A percentile compares a stretch with the other conserved stretches of the same genome.
Evolutionary conservation across 108 stramenopile genomes (phyloP).

Genomic region (Skeletonema menzelii): DNA sequence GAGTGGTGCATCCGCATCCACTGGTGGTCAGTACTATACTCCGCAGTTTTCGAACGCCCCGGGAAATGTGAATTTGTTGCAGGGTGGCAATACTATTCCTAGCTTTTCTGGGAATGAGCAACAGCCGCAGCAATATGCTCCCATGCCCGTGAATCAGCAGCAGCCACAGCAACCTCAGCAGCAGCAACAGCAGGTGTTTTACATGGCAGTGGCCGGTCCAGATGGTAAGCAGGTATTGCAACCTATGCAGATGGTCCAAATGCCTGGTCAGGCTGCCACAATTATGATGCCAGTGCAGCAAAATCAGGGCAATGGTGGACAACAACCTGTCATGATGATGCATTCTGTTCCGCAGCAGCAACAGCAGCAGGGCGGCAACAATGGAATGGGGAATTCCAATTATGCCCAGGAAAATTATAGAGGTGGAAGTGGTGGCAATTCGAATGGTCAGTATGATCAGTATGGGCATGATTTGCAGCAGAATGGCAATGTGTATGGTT

Average conservation of each 20-base stretch:
- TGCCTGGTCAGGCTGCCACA: slow-evolving; percentile 35
- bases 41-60: not conserved
- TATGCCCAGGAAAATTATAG: slow-evolving; percentile 12
- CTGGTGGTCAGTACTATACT: slow-evolving; percentile 5
- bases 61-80: slow-evolving; percentile 8
- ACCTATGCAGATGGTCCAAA: slow-evolving; percentile 50
- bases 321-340: slow-evolving; percentile 16
- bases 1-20: not conserved
- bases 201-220: slow-evolving; percentile 90
- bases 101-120: not conserved
- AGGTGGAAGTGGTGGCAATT: not conserved
- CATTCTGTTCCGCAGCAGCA: slow-evolving; percentile 8
- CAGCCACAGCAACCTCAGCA: slow-evolving; percentile 48
- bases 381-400: slow-evolving; percentile 11
- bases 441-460: slow-evolving; percentile 9
- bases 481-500: slow-evolving; percentile 10
- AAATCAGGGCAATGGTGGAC: slow-evolving; percentile 14
- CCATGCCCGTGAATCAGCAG: slow-evolving; percentile 35
- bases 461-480: slow-evolving; percentile 29
- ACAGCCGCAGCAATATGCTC: slow-evolving; percentile 20
- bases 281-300: slow-evolving; percentile 33
- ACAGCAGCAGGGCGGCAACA: slow-evolving; percentile 9
- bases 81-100: not conserved
- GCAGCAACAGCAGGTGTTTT: slow-evolving; percentile 63
- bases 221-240: slow-evolving; percentile 90